Base-by-base conservation (phyloP, 148 eudicot genomes). In the Diospyros kaki region DNA sequence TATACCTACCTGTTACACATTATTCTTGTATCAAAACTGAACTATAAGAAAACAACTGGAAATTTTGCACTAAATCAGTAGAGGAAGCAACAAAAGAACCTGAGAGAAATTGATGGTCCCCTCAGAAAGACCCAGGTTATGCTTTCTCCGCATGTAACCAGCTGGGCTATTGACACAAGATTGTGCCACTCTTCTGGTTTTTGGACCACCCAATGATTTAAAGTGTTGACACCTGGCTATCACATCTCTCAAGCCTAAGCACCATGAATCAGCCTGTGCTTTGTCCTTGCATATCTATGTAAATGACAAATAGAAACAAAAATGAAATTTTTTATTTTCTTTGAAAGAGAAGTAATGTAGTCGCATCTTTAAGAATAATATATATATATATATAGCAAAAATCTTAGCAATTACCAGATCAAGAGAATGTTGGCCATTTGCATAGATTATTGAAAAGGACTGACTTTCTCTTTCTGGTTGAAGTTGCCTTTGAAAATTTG, bases 281-380 rank as follows among this genome's bases (percentile, higher is more conserved):
- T 79, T 76, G 73, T 84, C 87, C 81, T 84, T 84, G 83, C 84
- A 84, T 45, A 84, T 81, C 87, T 84, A 61, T 40, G 43, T 18
- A 52, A 42, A 58, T 76, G 68, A 64, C 11, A 59, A 45, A 10
- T 0, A 54, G 67, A 38, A 4, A 50, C 9, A 61, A 63, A 6
- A 54, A 40, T 52, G 45, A 62, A 69, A 18, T 15, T 28, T 39
- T 0, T 9, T 42, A 43, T 9, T 28, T 28, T 28, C 53, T 58
- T 56, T 18, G 63, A 54, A 38, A 58, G 38, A 14, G 46, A n/a
- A 9, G 1, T 4, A 55, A 55, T 51, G 8, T 3, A 15, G 8
- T 52, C 5, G 38, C 28, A 11, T 55, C 12, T 10, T 51, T 9
- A 60, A 46, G 56, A 40, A n/a, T 4, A 15, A 52, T 52, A 7